Conservation (phyloP, 352 stramenopile species). For the Globisporangium yorkense region DNA sequence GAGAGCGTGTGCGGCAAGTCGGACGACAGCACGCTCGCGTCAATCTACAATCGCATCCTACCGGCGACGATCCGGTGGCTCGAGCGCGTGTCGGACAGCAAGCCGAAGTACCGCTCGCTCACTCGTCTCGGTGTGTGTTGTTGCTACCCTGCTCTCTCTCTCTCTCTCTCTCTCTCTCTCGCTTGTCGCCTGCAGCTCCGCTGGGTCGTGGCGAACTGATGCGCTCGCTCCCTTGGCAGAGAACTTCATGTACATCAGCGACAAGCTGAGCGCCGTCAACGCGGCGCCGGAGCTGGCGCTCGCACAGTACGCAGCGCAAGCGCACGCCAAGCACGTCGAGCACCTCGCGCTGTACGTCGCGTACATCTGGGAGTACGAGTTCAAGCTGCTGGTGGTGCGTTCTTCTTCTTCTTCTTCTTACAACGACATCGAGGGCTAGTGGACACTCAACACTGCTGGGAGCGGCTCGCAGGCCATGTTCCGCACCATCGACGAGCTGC, state of each 20-base stretch:
- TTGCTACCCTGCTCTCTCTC: no score
- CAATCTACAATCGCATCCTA: constrained; percentile 64
- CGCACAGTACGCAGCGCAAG: constrained; percentile 40
- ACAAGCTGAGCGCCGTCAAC: constrained; percentile 46
- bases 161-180: no score
- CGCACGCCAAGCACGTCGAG: constrained; percentile 32
- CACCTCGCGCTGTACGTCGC: constrained; percentile 42
- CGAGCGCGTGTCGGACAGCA: constrained; percentile 54
- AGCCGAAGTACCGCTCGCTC: constrained; percentile 62
- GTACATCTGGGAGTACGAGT: constrained; percentile 67
- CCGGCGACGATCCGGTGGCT: constrained; percentile 63
- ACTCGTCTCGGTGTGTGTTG: constrained; percentile 53
- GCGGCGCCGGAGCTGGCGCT: constrained; percentile 36
- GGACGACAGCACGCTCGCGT: constrained; percentile 46
- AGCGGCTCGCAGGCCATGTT: constrained; percentile 62
- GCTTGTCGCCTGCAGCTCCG: no score
- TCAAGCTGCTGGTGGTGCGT: constrained; percentile 48
- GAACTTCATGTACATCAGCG: constrained; percentile 64
- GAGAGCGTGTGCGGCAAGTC: constrained; percentile 54
- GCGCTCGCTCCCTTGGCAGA: constrained; percentile 19
- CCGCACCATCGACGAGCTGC: constrained; percentile 39
- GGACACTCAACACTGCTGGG: no score
- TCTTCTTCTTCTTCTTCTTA: no score
- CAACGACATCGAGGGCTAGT: no score
- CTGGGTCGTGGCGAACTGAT: neutral